A percentile compares a stretch with the other conserved stretches of the same genome.
Conservation (phyloP, 768 basidiomycete genomes). For the Flagelloscypha sp. region DNA sequence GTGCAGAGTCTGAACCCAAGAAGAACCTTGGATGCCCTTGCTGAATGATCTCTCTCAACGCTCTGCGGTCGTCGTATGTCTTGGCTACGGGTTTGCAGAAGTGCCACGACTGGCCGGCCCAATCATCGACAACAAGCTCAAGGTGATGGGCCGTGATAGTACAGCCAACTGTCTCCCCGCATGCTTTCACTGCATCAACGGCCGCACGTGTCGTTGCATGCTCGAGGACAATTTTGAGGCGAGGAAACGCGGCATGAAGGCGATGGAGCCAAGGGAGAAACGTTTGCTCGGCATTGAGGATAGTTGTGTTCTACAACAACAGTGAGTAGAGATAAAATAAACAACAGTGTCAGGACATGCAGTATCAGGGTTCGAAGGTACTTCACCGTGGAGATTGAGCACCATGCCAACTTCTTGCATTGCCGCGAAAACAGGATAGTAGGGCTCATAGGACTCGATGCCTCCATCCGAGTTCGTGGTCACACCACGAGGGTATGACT, state of each 20-base stretch:
- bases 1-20: constrained; percentile 94
- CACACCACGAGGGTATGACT: constrained; percentile 94
- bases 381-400: constrained; percentile 93
- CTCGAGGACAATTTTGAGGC: constrained; percentile 90
- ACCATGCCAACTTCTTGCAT: constrained; percentile 95
- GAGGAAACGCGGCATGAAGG: constrained; percentile 78
- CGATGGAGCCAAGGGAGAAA: constrained; percentile 85
- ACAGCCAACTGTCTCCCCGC: constrained; percentile 82
- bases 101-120: constrained; percentile 91
- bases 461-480: constrained; percentile 96
- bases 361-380: constrained; percentile 72
- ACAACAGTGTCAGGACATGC: constrained; percentile 28
- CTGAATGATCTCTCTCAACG: constrained; percentile 66
- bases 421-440: constrained; percentile 86
- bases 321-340: constrained; percentile 4
- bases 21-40: constrained; percentile 93
- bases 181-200: constrained; percentile 73
- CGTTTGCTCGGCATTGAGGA: constrained; percentile 85
- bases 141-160: constrained; percentile 98
- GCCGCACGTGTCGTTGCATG: constrained; percentile 93
- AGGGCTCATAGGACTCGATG: constrained; percentile 90
- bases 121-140: constrained; percentile 88
- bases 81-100: constrained; percentile 99
- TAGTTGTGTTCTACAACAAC: constrained; percentile 64
- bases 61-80: constrained; percentile 83